Conservation (phyloP, 306 rosid genomes). For the Dryas alaskensis region DNA sequence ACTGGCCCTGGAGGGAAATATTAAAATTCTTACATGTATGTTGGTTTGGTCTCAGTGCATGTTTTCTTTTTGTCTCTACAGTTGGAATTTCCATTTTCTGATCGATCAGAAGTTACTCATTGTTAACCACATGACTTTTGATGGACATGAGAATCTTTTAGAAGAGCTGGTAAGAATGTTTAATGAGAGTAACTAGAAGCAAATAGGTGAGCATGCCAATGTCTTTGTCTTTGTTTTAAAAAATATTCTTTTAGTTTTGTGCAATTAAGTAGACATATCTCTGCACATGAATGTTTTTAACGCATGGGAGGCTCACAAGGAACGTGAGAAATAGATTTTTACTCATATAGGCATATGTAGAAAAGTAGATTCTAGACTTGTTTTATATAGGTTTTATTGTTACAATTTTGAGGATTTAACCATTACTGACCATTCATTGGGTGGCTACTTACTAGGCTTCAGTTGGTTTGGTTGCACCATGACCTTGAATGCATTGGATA, state of each 20-base stretch:
- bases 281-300: not conserved
- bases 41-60: not conserved
- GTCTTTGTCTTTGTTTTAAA: not conserved
- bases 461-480: no score
- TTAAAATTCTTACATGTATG: not conserved
- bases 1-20: no score
- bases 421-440: not conserved
- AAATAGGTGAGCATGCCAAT: slow-evolving; percentile 36
- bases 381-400: not conserved
- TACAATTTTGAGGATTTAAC: not conserved
- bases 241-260: not conserved
- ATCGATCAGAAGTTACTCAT: slow-evolving; percentile 12
- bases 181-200: slow-evolving; percentile 46
- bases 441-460: no score
- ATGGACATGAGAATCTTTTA: slow-evolving; percentile 52
- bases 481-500: no score
- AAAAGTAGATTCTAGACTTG: not conserved
- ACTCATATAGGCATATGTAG: not conserved
- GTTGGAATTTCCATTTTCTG: not conserved
- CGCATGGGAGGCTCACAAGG: not conserved
- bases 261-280: no score
- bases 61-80: not conserved
- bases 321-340: no score
- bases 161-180: slow-evolving; percentile 43
- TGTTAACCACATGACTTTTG: slow-evolving; percentile 16